Base-by-base conservation (phyloP, 2,329 filamentous ascomycete genomes). In the Mariannaea sp. region DNA sequence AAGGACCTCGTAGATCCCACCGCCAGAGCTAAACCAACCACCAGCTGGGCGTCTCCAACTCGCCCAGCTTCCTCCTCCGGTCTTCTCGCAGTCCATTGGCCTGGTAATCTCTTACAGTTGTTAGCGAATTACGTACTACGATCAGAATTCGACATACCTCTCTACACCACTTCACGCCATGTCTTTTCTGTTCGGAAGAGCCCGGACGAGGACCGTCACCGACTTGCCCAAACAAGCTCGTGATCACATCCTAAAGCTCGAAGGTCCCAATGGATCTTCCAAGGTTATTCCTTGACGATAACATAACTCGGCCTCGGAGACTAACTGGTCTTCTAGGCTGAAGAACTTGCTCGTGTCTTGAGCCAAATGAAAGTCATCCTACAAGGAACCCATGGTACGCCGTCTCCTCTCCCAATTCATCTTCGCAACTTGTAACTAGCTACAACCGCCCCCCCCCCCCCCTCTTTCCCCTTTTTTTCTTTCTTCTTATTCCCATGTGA, bases 351-450 rank as follows among this genome's bases (percentile, higher is more conserved):
- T 42, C 90, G 91, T 69, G 87, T 92, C 63, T 82, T 99, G 59
- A 81, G 82, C 46, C 90, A 96, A 72, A 96, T 97, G 87, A 97
- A 97, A 73, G 77, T 92, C 59, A 85, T 94, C 55, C 84, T 99
- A 12, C 93, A 97, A 78, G 94, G 93, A 61, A 96, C 92, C 56
- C 90, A 90, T 74, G 92, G 92, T 95, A 80, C 54, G 74, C 68
- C n/a, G 7, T 17, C 19, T 6, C 8, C 12, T 32, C n/a, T 36
- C 7, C n/a, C n/a, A n/a, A n/a, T n/a, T n/a, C n/a, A n/a, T n/a
- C n/a, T n/a, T n/a, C n/a, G n/a, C n/a, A n/a, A n/a, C n/a, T n/a
- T n/a, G n/a, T n/a, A n/a, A n/a, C n/a, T n/a, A n/a, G n/a, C n/a
- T n/a, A n/a, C n/a, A n/a, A 12, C 4, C 36, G 5, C 19, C 32